Conservation (phyloP, 1,139 yeast genomes). For the Protomyces inundatus region DNA sequence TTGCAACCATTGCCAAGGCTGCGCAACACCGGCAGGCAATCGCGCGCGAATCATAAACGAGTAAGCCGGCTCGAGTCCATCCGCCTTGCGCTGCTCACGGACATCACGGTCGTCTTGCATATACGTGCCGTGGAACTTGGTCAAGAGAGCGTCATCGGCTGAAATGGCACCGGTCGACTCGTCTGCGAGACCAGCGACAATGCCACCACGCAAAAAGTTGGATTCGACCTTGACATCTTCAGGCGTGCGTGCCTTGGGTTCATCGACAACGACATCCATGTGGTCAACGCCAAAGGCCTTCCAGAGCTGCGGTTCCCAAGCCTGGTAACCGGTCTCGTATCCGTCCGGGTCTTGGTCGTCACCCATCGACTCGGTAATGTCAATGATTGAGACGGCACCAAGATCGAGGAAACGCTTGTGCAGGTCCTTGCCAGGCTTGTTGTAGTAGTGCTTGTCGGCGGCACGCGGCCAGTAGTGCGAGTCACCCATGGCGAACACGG, state of each 20-base stretch:
- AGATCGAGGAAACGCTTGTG: constrained; percentile 72
- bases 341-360: constrained; percentile 83
- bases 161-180: constrained; percentile 84
- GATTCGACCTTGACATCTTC: constrained; percentile 92
- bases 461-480: constrained; percentile 71
- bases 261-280: constrained; percentile 71
- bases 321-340: constrained; percentile 77
- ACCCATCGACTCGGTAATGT: constrained; percentile 80
- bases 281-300: constrained; percentile 81
- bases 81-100: constrained; percentile 84
- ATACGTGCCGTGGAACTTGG: constrained; percentile 96
- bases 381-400: constrained; percentile 69
- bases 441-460: constrained; percentile 56
- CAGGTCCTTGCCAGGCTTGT: constrained; percentile 76
- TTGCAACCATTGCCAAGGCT: constrained; percentile 82
- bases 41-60: constrained; percentile 95
- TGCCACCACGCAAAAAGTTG: constrained; percentile 85
- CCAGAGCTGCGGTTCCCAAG: constrained; percentile 85
- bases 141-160: constrained; percentile 89
- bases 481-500: constrained; percentile 89
- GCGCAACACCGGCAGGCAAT: constrained; percentile 86
- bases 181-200: constrained; percentile 78
- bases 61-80: constrained; percentile 92
- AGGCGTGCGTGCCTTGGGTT: constrained; percentile 91
- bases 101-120: constrained; percentile 98